Evolutionary conservation across 2,329 filamentous ascomycete genomes (phyloP).

Genomic region (Stachybotrys elegans): DNA sequence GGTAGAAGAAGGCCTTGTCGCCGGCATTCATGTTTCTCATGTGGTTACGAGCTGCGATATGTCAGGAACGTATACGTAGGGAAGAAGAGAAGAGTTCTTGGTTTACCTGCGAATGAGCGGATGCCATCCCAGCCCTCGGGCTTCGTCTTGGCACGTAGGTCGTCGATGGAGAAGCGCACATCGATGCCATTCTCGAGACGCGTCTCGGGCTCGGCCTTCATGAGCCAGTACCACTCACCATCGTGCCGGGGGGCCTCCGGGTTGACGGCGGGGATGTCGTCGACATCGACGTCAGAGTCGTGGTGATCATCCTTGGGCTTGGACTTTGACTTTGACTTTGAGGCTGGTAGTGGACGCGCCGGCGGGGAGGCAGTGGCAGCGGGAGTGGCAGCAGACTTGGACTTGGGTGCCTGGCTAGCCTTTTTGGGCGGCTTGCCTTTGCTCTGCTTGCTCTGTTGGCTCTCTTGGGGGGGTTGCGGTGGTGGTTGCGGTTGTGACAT

Average conservation of each 20-base stretch:
- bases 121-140: conserved; percentile 87
- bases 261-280: conserved; percentile 30
- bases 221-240: conserved; percentile 62
- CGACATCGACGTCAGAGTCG: too few species aligned
- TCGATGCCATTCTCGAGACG: conserved; percentile 82
- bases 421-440: neutral
- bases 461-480: too few species aligned
- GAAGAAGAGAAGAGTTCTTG: too few species aligned
- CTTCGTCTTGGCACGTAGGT: conserved; percentile 64
- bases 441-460: conserved; percentile 2
- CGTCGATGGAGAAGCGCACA: conserved; percentile 91
- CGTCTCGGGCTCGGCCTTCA: conserved; percentile 82
- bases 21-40: conserved; percentile 87
- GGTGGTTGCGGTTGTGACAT: too few species aligned
- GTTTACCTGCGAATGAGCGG: conserved; percentile 40
- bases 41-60: conserved; percentile 82
- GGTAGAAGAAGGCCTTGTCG: conserved; percentile 94
- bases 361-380: too few species aligned
- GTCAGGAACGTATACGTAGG: too few species aligned
- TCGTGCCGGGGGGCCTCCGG: conserved; percentile 33
- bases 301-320: too few species aligned
- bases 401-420: too few species aligned
- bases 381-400: too few species aligned
- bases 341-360: too few species aligned
- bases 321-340: too few species aligned